These are phyloP conservation scores for Neonectria sp. DNA, from an alignment of 2,329 filamentous ascomycete species.

Conservation along the genomic window DNA sequence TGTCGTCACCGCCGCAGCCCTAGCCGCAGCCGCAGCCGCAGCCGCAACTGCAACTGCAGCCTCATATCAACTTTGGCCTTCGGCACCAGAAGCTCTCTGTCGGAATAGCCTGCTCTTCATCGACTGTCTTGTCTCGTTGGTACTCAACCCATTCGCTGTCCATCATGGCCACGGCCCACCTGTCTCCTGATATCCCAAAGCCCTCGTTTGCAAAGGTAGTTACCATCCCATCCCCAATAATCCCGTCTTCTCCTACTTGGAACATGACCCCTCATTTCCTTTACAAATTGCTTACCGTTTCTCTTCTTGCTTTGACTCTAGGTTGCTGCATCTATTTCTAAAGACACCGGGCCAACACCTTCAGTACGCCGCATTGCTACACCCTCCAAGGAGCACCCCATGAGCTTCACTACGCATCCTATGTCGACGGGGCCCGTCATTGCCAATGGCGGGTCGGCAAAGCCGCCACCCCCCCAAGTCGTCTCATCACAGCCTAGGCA, in stretches of 20 bases:
- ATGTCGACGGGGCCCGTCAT: conserved; percentile 43
- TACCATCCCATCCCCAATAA: not conserved
- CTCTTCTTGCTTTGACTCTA: conserved; percentile 44
- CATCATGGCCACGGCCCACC: conserved; percentile 64
- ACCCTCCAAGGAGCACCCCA: conserved; percentile 44
- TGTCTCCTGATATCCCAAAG: conserved; percentile 66
- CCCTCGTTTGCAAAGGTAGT: conserved; percentile 84
- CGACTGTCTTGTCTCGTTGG: conserved; percentile 42
- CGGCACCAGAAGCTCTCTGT: conserved; percentile 35
- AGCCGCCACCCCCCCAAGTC: conserved; percentile 34
- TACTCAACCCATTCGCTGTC: conserved; percentile 40
- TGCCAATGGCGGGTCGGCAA: conserved; percentile 46
- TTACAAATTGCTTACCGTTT: conserved; percentile 37
- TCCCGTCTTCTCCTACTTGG: conserved; percentile 3
- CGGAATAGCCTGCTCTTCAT: conserved; percentile 36
- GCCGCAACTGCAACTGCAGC: conserved; percentile 37
- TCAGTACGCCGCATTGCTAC: conserved; percentile 48
- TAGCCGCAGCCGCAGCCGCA: conserved; percentile 37
- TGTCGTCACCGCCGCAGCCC: conserved; percentile 44
- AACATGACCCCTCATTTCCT: conserved; percentile 21
- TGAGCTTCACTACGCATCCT: conserved; percentile 36
- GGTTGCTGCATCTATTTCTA: conserved; percentile 64
- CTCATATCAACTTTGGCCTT: conserved; percentile 39
- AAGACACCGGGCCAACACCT: conserved; percentile 47
- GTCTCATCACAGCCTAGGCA: conserved; percentile 39